phyloP scores from a whole-genome alignment of 768 basidiomycete genomes.

The Tricholoma terreum region DNA sequence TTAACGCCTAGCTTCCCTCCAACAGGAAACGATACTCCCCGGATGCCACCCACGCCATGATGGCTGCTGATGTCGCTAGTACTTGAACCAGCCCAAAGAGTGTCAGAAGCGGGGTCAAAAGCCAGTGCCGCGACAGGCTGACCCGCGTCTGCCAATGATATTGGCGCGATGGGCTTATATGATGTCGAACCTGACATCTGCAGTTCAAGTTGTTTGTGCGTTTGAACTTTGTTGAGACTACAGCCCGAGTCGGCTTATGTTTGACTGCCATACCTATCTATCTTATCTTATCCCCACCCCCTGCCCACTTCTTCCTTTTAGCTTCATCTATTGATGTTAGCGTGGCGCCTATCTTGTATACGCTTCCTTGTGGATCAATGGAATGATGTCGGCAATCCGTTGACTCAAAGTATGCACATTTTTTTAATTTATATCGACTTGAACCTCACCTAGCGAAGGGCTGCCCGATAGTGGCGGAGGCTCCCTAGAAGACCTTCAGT shows the following conservation, averaged over 20 bases:
- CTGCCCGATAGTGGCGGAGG: neutral
- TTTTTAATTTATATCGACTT: neutral
- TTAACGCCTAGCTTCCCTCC: conserved; percentile 68
- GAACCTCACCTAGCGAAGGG: neutral
- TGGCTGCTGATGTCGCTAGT: conserved; percentile 68
- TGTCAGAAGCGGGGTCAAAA: conserved; percentile 90
- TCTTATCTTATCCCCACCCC: no score
- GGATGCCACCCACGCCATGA: conserved; percentile 58
- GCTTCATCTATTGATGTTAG: neutral
- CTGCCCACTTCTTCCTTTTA: no score
- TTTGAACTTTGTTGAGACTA: no score
- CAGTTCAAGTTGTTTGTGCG: no score
- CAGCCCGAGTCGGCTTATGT: no score
- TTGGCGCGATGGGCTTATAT: conserved; percentile 32
- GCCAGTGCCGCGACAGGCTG: conserved; percentile 72
- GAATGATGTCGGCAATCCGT: neutral
- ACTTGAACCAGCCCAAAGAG: conserved; percentile 81
- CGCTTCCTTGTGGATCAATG: neutral
- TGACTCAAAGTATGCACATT: neutral
- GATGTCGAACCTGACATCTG: neutral
- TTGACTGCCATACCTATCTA: no score
- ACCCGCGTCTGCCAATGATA: conserved; percentile 31
- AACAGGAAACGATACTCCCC: conserved; percentile 72
- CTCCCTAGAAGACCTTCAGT: conserved; percentile 4
- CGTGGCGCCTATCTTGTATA: neutral